These are phyloP conservation scores for Aspergillus flavus DNA, from an alignment of 2,329 filamentous ascomycete genomes.

Conservation along the genomic window DNA sequence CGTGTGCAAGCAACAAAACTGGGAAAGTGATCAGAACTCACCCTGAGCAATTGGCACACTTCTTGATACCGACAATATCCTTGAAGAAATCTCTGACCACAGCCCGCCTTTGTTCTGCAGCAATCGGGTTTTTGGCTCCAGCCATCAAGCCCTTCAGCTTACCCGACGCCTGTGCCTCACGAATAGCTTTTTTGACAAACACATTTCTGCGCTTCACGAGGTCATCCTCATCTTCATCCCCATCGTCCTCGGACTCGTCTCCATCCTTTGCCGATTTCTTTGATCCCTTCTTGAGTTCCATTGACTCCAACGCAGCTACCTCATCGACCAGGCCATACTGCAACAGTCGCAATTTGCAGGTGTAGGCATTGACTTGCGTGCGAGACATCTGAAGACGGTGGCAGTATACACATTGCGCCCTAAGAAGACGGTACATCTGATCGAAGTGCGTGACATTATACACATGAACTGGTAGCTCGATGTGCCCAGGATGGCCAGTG, in stretches of 20 bases:
- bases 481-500: slow-evolving; percentile 91
- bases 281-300: slow-evolving; percentile 47
- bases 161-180: slow-evolving; percentile 56
- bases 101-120: slow-evolving; percentile 72
- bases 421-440: slow-evolving; percentile 80
- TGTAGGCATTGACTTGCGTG: slow-evolving; percentile 73
- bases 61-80: slow-evolving; percentile 68
- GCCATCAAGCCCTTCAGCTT: slow-evolving; percentile 44
- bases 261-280: slow-evolving; percentile 49
- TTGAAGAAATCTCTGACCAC: slow-evolving; percentile 81
- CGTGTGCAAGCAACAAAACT: slow-evolving; percentile 6
- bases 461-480: slow-evolving; percentile 88
- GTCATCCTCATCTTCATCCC: slow-evolving; percentile 56
- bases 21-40: slow-evolving; percentile 30
- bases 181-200: slow-evolving; percentile 75
- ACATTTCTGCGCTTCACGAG: slow-evolving; percentile 60
- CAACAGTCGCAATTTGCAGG: slow-evolving; percentile 82
- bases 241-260: slow-evolving; percentile 63
- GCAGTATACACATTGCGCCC: slow-evolving; percentile 89
- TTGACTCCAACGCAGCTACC: slow-evolving; percentile 60
- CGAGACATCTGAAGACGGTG: slow-evolving; percentile 80
- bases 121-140: slow-evolving; percentile 78
- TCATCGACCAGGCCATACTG: slow-evolving; percentile 80
- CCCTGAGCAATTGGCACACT: slow-evolving; percentile 68
- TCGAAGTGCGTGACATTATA: slow-evolving; percentile 98